Evolutionary conservation across 1,284 basidiomycete genomes (phyloP), one percentile per base, ranked within the genome.

Genomic region (Pseudozyma sp.): DNA sequence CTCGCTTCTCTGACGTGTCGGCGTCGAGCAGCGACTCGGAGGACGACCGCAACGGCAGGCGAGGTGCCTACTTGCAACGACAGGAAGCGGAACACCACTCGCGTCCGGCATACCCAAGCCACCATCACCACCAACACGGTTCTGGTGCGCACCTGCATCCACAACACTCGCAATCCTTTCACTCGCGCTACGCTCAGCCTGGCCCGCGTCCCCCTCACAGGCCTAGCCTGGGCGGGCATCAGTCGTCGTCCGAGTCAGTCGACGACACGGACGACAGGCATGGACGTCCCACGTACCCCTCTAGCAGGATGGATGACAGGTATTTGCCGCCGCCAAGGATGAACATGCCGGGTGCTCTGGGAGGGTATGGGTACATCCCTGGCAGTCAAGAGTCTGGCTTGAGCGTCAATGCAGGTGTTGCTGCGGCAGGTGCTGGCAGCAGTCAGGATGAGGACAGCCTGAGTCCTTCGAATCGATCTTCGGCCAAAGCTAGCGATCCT

Each of bases 301-400:
- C 51, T 1, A n/a, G 30, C n/a, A 52, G 51, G 16, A 39, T 47
- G 39, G 46, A 58, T 9, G 54, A 45, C 5, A 43, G 49, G 10
- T 9, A 8, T 8, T 8, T 24, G 8, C 43, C 43, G 43, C 43
- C 35, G 11, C 24, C 57, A 30, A 35, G 71, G 5, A 34, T 29
- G 9, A 57, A 61, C 24, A 39, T 75, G 55, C 77, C 76, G 0
- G 78, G 76, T 17, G 65, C 68, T 6, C 31, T 80, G 55, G 68
- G 79, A 10, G 81, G 77, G 3, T 83, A 83, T 48, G 79, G 79
- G 10, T 80, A 81, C 51, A 83, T 83, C 33, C 74, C 80, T 0
- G 73, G 80, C 17, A 83, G 81, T 61, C 72, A 78, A 50, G 80
- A 81, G 50, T 81, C 77, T 37, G 77, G 76, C 0, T 34, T 83